Base-by-base conservation (phyloP, 2,329 filamentous ascomycete species). In the Ustilaginoidea virens region DNA sequence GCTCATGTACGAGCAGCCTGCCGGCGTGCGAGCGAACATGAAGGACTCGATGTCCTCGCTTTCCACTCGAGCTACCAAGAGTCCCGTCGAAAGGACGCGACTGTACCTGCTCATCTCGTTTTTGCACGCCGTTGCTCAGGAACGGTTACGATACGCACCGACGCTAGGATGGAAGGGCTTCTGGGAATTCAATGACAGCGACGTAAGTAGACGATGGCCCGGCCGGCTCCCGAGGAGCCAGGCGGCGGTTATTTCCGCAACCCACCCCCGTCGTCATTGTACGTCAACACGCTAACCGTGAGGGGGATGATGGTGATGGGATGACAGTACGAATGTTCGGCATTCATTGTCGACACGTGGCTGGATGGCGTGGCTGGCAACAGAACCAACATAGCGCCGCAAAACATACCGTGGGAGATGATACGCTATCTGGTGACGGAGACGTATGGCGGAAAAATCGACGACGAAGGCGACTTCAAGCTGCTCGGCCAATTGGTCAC, bases 171-270 rank as follows among this genome's bases (percentile, higher is more conserved):
- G 90, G 90, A 94, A 92, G 61, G 83, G 85, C 30, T 93, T 94
- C 66, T 98, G 92, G 90, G 92, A 98, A 56, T 98, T 98, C 55
- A 98, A 98, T 50, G 92, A 98, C 55, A 92, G 86, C 43, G 90
- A 98, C 56, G 82, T 92, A 71, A 80, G 81, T 35, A 22, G 12
- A 5, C 18, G 8, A 23, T 75, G n/a, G n/a, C n/a, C n/a, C n/a
- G n/a, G n/a, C n/a, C n/a, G n/a, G n/a, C n/a, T n/a, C n/a, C n/a
- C n/a, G n/a, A n/a, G n/a, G n/a, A n/a, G n/a, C n/a, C n/a, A n/a
- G n/a, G n/a, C n/a, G n/a, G n/a, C n/a, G n/a, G n/a, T n/a, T n/a
- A n/a, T n/a, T n/a, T n/a, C n/a, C n/a, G n/a, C n/a, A n/a, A n/a
- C n/a, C n/a, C n/a, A n/a, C n/a, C n/a, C n/a, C n/a, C n/a, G n/a